Evolutionary conservation across 371 early-diverging fungal species (phyloP), one percentile per base, ranked within the genome.

Genomic region (Capniomyces stellatus): DNA sequence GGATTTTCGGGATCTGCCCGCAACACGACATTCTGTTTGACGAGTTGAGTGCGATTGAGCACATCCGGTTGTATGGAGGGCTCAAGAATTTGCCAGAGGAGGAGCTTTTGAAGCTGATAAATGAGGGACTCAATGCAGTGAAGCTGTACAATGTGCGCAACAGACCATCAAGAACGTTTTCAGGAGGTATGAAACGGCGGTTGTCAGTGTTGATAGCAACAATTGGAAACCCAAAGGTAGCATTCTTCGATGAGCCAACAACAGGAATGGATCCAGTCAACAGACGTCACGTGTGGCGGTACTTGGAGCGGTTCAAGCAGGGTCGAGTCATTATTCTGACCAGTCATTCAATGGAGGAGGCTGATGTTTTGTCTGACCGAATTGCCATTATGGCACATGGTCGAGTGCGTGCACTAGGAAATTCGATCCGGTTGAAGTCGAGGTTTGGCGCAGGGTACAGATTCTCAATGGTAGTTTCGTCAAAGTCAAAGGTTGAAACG

Each of bases 231-330:
- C 85, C 85, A 51, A 75, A 75, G 59, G 70, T 87, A 41, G 69
- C 85, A 19, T 85, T 86, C 75, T 67, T 87, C 54, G 89, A 90
- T 62, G 89, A 90, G 57, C 89, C 88, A 43, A 87, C 87, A 6
- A 84, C 85, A 48, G 88, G 87, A 51, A 67, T 87, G 19, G 79
- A 78, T 48, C 74, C 82, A 4, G 74, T 74, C 53, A 79, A 82
- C 18, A 66, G 81, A 18, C 70, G 83, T 0, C 43, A 78, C 24
- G 78, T 82, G 52, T 82, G 83, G 83, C 69, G 74, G 54, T 81
- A 82, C 58, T 63, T 84, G 54, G 58, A 71, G 29, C 55, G 67
- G 8, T 77, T 82, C 3, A 74, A 73, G 55, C 55, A 63, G 42
- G 74, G 71, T 22, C 72, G 72, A 23, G 78, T 81, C 40, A 75